phyloP scores from a whole-genome alignment of 306 rosid genomes.

The Dalbergia cultrata region DNA sequence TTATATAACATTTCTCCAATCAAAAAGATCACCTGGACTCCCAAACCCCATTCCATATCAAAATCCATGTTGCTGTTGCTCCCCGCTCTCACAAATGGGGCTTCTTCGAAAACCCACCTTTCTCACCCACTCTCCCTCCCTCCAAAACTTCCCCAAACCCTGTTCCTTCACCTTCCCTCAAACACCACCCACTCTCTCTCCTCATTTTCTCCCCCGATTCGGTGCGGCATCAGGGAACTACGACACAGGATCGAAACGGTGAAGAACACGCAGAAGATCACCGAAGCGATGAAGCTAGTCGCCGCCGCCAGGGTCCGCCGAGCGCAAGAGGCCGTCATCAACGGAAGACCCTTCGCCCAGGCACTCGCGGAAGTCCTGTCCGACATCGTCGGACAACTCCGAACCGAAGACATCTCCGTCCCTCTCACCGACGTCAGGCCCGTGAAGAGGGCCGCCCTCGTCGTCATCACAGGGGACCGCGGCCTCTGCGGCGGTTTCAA shows the following conservation, averaged over 20 bases:
- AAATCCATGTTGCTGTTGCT: constrained; percentile 48
- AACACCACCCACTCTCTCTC: constrained; percentile 3
- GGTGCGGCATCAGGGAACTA: constrained; percentile 62
- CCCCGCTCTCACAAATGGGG: constrained; percentile 13
- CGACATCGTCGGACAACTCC: constrained; percentile 64
- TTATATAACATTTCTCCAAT: too few relatives aligned
- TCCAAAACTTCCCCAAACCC: constrained; percentile 37
- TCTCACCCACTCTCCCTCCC: constrained; percentile 22
- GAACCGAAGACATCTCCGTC: constrained; percentile 57
- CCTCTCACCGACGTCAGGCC: constrained; percentile 63
- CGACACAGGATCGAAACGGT: constrained; percentile 66
- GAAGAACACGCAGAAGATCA: constrained; percentile 70
- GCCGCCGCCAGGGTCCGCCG: constrained; percentile 82
- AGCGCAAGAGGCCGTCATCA: constrained; percentile 85
- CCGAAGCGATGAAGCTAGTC: constrained; percentile 84
- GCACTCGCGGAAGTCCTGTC: constrained; percentile 61
- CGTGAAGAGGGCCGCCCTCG: constrained; percentile 65
- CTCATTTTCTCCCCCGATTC: constrained; percentile 34
- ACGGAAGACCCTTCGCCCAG: constrained; percentile 72
- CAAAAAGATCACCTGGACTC: neutral
- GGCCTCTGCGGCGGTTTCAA: constrained; percentile 87
- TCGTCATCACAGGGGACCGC: constrained; percentile 68
- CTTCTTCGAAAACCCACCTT: constrained; percentile 50
- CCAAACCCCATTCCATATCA: constrained; percentile 8
- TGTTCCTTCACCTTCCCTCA: constrained; percentile 30